A percentile compares a stretch with the other conserved stretches of the same genome.
These are phyloP conservation scores for Neurospora tetrasperma DNA, from an alignment of 495 filamentous ascomycete species.

Conservation along the genomic window DNA sequence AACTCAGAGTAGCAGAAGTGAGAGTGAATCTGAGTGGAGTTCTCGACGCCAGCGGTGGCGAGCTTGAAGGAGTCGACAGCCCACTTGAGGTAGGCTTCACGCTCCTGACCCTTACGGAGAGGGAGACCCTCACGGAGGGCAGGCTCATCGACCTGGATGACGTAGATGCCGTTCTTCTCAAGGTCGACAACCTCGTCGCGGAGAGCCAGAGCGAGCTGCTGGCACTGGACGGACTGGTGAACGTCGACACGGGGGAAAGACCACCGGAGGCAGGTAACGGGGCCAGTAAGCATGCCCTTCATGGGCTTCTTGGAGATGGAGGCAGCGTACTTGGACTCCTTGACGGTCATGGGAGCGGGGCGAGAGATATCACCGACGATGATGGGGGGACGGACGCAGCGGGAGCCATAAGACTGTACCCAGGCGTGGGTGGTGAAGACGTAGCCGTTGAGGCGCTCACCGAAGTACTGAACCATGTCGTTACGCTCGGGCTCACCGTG, in stretches of 20 bases:
- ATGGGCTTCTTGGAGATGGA: slow-evolving; percentile 96
- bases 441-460: slow-evolving; percentile 92
- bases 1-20: slow-evolving; percentile 99
- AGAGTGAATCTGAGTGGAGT: slow-evolving; percentile 97
- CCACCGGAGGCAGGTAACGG: slow-evolving; percentile 97
- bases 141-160: slow-evolving; percentile 99
- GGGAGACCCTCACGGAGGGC: slow-evolving; percentile 98
- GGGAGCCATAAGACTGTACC: slow-evolving; percentile 97
- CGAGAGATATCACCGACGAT: slow-evolving; percentile 97
- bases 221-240: slow-evolving; percentile 95
- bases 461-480: slow-evolving; percentile 99
- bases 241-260: slow-evolving; percentile 99
- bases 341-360: slow-evolving; percentile 95
- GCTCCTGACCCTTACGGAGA: slow-evolving; percentile 82
- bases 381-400: slow-evolving; percentile 95
- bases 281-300: slow-evolving; percentile 99
- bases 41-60: slow-evolving; percentile 77
- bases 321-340: slow-evolving; percentile 98
- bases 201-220: slow-evolving; percentile 95
- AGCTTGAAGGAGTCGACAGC: slow-evolving; percentile 96
- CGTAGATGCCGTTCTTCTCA: slow-evolving; percentile 85
- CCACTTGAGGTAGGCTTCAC: slow-evolving; percentile 90
- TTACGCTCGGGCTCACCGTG: slow-evolving; percentile 99
- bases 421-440: slow-evolving; percentile 98
- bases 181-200: slow-evolving; percentile 98